Base-by-base conservation (phyloP, 805 yeast species). In the Zygosaccharomyces pseudorouxii region DNA sequence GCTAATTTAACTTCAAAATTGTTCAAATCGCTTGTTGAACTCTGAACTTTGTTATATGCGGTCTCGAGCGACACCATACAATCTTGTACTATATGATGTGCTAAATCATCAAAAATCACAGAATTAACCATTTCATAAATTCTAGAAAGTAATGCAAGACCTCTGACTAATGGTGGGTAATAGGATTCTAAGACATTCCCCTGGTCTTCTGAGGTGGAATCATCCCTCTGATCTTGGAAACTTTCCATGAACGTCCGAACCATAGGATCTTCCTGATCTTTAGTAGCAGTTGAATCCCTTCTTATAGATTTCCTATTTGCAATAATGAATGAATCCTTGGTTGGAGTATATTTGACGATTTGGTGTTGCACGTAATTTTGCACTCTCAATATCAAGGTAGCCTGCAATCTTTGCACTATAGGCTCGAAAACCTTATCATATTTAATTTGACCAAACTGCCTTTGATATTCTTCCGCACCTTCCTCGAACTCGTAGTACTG, bases 1-100 rank as follows among this genome's bases (percentile, higher is more conserved):
- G 84, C 85, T 23, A 90, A 68, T 46, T 79, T 79, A 0, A 86
- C 73, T 55, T 84, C 90, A 9, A 72, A 51, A 3, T 54, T 51
- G 38, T 54, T 57, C 3, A 71, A 57, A 0, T 88, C 86, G 23
- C 77, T 67, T 11, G 55, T 74, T 68, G 5, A 71, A 56, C 30
- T 64, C 56, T 5, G 80, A 74, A 51, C 61, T 20, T 78, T 57
- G 3, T 72, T 68, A 54, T 76, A 76, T 10, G 85, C 84, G 12
- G 70, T 67, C 47, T 77, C 76, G 56, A 89, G 67, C 5, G 93
- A 79, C 12, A 69, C 59, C 31, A 89, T 77, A 57, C 93, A 83
- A 38, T 84, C 77, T 61, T 87, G 96, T 3, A 92, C 86, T 45
- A 89, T 82, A 48, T 85, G 80, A 63, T 89, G 96, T 0, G 97